phyloP scores from a whole-genome alignment of 768 basidiomycete genomes.

The Kwoniella sp. region DNA sequence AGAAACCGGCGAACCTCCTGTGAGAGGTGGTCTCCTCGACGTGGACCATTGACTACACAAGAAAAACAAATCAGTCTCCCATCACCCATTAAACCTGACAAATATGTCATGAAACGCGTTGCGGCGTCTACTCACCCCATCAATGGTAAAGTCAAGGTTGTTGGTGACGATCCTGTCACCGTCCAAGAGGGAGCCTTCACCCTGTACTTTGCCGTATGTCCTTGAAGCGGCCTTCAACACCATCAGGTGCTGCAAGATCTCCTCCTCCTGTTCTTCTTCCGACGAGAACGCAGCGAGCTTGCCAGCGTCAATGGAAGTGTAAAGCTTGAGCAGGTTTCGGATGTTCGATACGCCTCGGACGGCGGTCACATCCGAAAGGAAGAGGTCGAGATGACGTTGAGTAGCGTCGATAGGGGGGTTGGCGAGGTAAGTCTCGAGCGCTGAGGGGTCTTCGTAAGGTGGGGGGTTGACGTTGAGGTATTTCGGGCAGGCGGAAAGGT shows the following conservation, averaged over 20 bases:
- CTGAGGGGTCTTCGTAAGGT: slow-evolving; percentile 78
- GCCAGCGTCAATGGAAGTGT: slow-evolving; percentile 86
- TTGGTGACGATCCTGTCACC: slow-evolving; percentile 86
- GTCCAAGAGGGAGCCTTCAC: slow-evolving; percentile 65
- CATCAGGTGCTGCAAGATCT: slow-evolving; percentile 95
- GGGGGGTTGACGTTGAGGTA: slow-evolving; percentile 94
- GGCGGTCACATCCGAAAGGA: slow-evolving; percentile 78
- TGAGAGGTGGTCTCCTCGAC: slow-evolving; percentile 94
- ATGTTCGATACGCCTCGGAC: slow-evolving; percentile 79
- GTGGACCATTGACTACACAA: slow-evolving; percentile 84
- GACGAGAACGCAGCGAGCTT: slow-evolving; percentile 81
- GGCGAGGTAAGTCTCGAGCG: slow-evolving; percentile 62
- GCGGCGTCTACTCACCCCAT: slow-evolving; percentile 71
- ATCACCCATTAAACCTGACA: background rate
- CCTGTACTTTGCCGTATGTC: slow-evolving; percentile 59
- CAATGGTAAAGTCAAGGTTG: slow-evolving; percentile 93
- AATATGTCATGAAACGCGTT: no score
- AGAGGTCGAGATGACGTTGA: slow-evolving; percentile 78
- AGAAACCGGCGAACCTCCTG: slow-evolving; percentile 92
- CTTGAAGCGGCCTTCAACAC: slow-evolving; percentile 86
- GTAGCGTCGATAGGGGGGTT: slow-evolving; percentile 68
- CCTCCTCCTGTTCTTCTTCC: slow-evolving; percentile 71
- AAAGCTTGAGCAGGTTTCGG: slow-evolving; percentile 89
- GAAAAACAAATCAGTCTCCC: background rate
- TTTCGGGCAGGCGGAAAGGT: slow-evolving; percentile 91